Percentiles rank a stretch among this genome's conserved stretches.
Conservation (phyloP, 2,329 filamentous ascomycete genomes). For the Beauveria sp. region DNA sequence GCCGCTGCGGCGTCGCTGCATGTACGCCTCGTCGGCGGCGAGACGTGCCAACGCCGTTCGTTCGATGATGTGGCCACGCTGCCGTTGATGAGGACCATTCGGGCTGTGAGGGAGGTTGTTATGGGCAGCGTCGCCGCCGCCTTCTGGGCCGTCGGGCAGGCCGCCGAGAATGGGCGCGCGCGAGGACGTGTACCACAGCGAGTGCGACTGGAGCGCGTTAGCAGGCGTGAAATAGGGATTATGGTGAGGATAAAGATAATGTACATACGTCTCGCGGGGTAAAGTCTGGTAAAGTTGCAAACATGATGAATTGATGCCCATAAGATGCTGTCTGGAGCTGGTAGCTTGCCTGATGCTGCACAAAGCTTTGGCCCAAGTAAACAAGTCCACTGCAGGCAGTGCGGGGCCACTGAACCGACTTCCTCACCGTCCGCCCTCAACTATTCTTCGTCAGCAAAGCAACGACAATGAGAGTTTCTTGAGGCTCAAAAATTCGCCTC, state of each 20-base stretch:
- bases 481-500: too few relatives aligned
- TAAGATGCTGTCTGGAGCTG: not conserved
- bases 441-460: too few relatives aligned
- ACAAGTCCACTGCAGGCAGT: not conserved
- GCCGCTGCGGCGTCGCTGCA: constrained; percentile 70
- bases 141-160: constrained; percentile 25
- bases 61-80: constrained; percentile 39
- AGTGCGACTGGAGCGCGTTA: constrained; percentile 50
- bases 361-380: not conserved
- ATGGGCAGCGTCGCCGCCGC: constrained; percentile 19
- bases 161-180: constrained; percentile 38
- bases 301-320: constrained; percentile 2
- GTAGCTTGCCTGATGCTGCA: not conserved
- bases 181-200: constrained; percentile 65
- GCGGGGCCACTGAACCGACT: not conserved
- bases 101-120: constrained; percentile 17
- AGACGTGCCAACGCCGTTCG: constrained; percentile 61
- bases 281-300: constrained; percentile 1
- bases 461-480: too few relatives aligned
- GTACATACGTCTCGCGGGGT: constrained; percentile 60
- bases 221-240: not conserved
- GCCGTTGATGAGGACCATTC: constrained; percentile 10
- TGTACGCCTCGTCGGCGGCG: constrained; percentile 65
- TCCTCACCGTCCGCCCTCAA: too few relatives aligned
- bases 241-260: not conserved